Conservation (phyloP, 106 monocot species). For the Triglochin maritima region DNA sequence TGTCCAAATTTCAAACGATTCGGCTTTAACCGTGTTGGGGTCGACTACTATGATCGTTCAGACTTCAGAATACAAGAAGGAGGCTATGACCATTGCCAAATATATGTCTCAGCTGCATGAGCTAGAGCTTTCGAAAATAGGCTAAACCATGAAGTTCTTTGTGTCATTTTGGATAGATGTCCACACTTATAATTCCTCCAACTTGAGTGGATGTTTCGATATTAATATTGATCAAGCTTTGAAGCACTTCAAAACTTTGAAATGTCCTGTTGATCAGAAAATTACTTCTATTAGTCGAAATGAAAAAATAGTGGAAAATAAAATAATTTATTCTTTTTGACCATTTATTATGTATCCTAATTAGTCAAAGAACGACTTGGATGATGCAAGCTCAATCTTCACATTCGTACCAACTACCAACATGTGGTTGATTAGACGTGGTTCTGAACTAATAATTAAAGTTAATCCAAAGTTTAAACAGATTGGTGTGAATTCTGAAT, state of each 20-base stretch:
- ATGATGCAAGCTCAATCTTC: too few species aligned
- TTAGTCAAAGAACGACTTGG: too few species aligned
- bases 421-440: too few species aligned
- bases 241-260: neutral
- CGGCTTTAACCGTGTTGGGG: constrained; percentile 1
- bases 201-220: constrained; percentile 5
- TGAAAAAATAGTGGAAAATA: too few species aligned
- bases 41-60: neutral
- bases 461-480: too few species aligned
- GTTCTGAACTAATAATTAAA: too few species aligned
- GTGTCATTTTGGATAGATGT: constrained; percentile 35
- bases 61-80: constrained; percentile 2
- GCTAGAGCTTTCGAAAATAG: constrained; percentile 30
- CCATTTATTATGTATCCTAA: too few species aligned
- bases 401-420: too few species aligned
- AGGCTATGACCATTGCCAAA: constrained; percentile 31
- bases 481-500: too few species aligned
- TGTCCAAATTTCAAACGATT: constrained; percentile 39
- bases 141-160: constrained; percentile 24
- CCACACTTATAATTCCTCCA: constrained; percentile 34
- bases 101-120: constrained; percentile 24
- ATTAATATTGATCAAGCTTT: neutral
- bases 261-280: too few species aligned
- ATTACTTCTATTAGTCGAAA: too few species aligned
- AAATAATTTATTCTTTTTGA: neutral